Evolutionary conservation across 495 filamentous ascomycete species (phyloP), one percentile per base, ranked within the genome.

Genomic region (Glarea lozoyensis): DNA sequence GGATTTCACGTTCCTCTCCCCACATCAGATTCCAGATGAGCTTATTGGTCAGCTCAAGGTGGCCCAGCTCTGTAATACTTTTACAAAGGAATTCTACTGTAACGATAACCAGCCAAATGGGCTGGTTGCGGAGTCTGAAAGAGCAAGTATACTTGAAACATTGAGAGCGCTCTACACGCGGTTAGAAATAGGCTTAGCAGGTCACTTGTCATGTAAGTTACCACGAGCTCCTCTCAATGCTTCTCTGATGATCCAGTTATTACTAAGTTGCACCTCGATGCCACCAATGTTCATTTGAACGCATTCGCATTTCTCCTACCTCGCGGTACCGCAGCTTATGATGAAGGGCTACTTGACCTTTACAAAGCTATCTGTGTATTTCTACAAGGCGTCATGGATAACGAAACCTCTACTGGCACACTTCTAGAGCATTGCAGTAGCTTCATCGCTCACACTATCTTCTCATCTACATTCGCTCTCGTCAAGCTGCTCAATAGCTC

Each of bases 391-490:
- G 74, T 82, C 12, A 71, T 88, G 1, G 71, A 77, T 41, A 66
- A 68, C 56, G 65, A 22, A 61, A 63, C 30, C 7, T 27, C 29
- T 63, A 63, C 36, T 50, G 61, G 9, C 32, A 38, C 37, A 42
- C 66, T 82, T 13, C 62, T 94, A 11, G 67, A 68, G 13, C 85
- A 86, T 55, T 75, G 78, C 15, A 82, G 83, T 24, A 86, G 85
- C 55, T 89, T 89, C 57, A 70, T 93, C 38, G 81, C 86, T 53
- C 85, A 90, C 60, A 90, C 90, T 79, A 77, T 89, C 54, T 79
- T 92, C 23, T 88, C 86, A 22, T 84, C 77, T 2, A 85, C 81
- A 7, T 89, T 88, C 54, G 81, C 84, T 7, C 59, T 94, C 31
- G 65, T 90, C 39, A 93, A 92, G 58, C 68, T 94, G 22, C 72